These are phyloP conservation scores for Metschnikowia lunata DNA, from an alignment of 805 yeast species.

Conservation along the genomic window DNA sequence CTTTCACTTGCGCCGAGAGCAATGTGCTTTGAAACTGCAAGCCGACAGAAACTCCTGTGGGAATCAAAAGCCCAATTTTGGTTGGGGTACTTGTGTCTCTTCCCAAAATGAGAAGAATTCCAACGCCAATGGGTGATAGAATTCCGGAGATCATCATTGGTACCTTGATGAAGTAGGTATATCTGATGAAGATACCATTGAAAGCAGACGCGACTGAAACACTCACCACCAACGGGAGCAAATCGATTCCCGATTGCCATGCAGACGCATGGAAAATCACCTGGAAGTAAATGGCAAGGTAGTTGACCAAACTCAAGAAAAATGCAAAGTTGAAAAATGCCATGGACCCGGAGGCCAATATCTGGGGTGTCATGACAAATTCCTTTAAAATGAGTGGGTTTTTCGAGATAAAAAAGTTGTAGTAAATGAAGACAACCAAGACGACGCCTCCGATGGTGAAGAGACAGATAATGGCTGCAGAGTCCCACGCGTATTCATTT, in stretches of 20 bases:
- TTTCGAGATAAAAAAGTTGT: constrained; percentile 40
- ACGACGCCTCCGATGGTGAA: constrained; percentile 44
- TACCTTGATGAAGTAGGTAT: constrained; percentile 28
- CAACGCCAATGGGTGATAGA: constrained; percentile 32
- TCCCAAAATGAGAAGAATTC: constrained; percentile 27
- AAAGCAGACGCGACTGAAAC: constrained; percentile 30
- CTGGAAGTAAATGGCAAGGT: constrained; percentile 37
- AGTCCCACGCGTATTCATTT: constrained; percentile 46
- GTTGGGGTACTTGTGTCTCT: constrained; percentile 19
- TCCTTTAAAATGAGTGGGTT: constrained; percentile 46
- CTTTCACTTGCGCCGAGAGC: constrained; percentile 33
- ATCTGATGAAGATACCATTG: constrained; percentile 30
- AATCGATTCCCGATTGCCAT: constrained; percentile 35
- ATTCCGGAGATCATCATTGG: constrained; percentile 28
- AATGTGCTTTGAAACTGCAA: constrained; percentile 34
- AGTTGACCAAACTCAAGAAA: constrained; percentile 36
- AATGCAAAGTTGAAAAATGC: constrained; percentile 33
- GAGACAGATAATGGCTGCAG: constrained; percentile 48
- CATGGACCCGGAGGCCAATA: constrained; percentile 35
- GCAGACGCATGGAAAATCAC: constrained; percentile 33
- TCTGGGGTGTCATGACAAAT: constrained; percentile 33
- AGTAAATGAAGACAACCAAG: constrained; percentile 30
- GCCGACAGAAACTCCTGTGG: constrained; percentile 33
- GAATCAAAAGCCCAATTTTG: constrained; percentile 31
- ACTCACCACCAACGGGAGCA: constrained; percentile 32